Base-by-base conservation (phyloP, 2,329 filamentous ascomycete species). In the Chaetoscypha palmicola region DNA sequence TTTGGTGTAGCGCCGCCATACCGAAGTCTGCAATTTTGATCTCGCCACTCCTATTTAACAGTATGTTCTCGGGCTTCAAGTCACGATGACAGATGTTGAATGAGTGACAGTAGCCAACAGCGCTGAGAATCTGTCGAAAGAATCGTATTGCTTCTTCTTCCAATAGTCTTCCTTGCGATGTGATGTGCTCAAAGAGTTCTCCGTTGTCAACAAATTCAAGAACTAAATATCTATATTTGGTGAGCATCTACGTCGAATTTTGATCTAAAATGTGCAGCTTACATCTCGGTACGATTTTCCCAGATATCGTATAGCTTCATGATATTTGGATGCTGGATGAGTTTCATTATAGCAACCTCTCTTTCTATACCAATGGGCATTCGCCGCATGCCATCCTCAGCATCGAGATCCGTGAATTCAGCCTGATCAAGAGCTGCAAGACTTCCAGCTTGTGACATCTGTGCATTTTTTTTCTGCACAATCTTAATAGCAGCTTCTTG, bases 1-100 rank as follows among this genome's bases (percentile, higher is more conserved):
- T 86, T 62, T 97, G 91, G 51, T 83, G 79, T 32, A 97, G 72
- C 3, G 91, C 91, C 34, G 92, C 92, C 90, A 98, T 96, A 32
- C 92, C 91, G 64, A 98, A 98, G 64, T 98, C 92, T 40, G 91
- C 91, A 56, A 98, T 81, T 66, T 97, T 98, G 63, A 97, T 81
- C 46, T 86, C 80, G 41, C 83, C 76, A 36, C 82, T 70, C 2
- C 71, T 70, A 45, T 89, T 89, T 39, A 98, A 73, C 14, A 98
- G 72, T 35, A 98, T 96, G 58, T 98, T 98, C 66, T 98, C 92
- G 0, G 90, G 92, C 66, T 98, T 98, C 41, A 98, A 72, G 57
- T 98, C 92, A 19, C 92, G 85, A 62, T 98, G 92, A 62, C 90
- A 95, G 51, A 98, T 95, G 55, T 91, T 89, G 67, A 95, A 87